Base-by-base conservation (phyloP, 139 green algal species). In the Prasinococcaceae sp. region DNA sequence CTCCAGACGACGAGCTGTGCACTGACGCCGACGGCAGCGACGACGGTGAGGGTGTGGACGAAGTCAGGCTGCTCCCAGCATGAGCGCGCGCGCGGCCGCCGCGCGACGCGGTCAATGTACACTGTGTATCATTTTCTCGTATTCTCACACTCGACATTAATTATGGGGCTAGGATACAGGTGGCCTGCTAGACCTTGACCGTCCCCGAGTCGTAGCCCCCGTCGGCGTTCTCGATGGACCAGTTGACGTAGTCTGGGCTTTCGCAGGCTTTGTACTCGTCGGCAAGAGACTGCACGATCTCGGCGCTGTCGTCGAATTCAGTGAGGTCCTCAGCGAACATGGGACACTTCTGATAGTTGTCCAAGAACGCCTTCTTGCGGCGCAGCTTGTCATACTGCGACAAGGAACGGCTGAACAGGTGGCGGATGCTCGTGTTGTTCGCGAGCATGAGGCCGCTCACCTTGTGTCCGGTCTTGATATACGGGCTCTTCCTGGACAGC, bases 401-500 rank as follows among this genome's bases (percentile, higher is more conserved):
- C 22, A 97, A 53, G 53, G 76, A 57, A n/a, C 47, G 66, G 50
- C 75, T 82, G 67, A 96, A 94, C 27, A 96, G 68, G 70, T 95
- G 86, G 38, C 89, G 74, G 63, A 98, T 93, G 64, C 74, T 85
- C 24, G 90, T 98, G 79, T 96, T 81, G 72, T 95, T 98, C 53
- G 90, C 90, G 48, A 98, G 70, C 90, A 98, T 96, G 6, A 98
- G 79, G 8, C 90, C 90, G 27, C 56, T 81, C 51, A 98, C 59
- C 55, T 68, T 62, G 68, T 97, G 82, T 0, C 74, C 55, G 2
- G 79, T 85, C 37, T 80, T 58, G 17, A 92, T 74, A 60, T 94
- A 97, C 0, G 90, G 90, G 0, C 77, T 90, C 65, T 93, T 88
- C 38, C 85, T 82, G 17, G 78, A 88, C 41, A 98, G 74, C 3